These are phyloP conservation scores for Fusarium abutilonis DNA, from an alignment of 2,329 filamentous ascomycete species.

Conservation along the genomic window DNA sequence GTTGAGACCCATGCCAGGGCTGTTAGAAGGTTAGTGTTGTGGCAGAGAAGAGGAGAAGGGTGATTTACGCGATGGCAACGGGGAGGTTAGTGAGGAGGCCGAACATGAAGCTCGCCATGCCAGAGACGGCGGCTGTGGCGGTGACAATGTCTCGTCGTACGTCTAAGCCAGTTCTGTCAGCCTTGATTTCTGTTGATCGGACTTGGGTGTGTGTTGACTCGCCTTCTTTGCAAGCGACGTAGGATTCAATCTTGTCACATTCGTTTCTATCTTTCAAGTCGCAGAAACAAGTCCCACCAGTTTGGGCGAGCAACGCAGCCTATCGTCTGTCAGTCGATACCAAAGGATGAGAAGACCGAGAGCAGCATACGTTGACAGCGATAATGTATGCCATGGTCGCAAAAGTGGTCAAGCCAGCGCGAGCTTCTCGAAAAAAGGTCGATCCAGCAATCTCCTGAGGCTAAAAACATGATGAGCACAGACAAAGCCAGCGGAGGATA, in stretches of 20 bases:
- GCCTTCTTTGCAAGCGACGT: constrained; percentile 60
- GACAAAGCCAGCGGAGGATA: constrained; percentile 2
- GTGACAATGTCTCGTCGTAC: constrained; percentile 83
- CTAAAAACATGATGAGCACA: constrained; percentile 52
- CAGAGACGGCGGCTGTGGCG: constrained; percentile 82
- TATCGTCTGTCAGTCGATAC: constrained; percentile 51
- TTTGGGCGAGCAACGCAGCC: constrained; percentile 76
- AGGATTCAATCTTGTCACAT: constrained; percentile 61
- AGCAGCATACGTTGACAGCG: constrained; percentile 67
- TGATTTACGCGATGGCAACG: constrained; percentile 52
- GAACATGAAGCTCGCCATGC: constrained; percentile 78
- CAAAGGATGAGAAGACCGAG: background rate
- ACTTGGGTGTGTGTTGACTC: constrained; percentile 19
- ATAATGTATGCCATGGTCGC: constrained; percentile 89
- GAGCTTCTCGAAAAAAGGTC: constrained; percentile 79
- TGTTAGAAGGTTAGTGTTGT: constrained; percentile 45
- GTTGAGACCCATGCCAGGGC: constrained; percentile 74
- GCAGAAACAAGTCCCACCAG: constrained; percentile 81
- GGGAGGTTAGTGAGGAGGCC: constrained; percentile 85
- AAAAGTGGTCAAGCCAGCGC: constrained; percentile 82
- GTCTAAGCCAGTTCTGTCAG: constrained; percentile 47
- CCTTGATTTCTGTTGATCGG: rapidly evolving
- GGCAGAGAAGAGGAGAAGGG: background rate
- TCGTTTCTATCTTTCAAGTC: constrained; percentile 53
- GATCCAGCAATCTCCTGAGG: constrained; percentile 73